Base-by-base conservation (phyloP, 805 yeast species). In the Yamadazyma scolyti region DNA sequence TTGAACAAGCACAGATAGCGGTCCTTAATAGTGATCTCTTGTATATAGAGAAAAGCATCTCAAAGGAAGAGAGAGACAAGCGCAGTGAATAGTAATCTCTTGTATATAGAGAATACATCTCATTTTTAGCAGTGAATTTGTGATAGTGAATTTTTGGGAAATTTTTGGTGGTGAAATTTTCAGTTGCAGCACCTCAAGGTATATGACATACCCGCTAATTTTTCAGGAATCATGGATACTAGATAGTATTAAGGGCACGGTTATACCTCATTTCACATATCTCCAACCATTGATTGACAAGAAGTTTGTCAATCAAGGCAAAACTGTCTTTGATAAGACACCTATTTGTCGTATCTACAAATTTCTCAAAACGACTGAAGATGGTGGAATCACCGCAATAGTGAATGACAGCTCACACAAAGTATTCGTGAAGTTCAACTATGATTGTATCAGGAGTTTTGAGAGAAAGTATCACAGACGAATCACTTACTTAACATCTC, bases 371-470 rank as follows among this genome's bases (percentile, higher is more conserved):
- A 33, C 43, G 12, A 50, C 59, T 1, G 26, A 37, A 4, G 28
- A 36, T 14, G 51, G 54, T 15, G 57, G 47, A 12, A 28, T 63
- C 6, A 44, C 60, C 4, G 58, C 53, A 3, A 42, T 58, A 4
- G 33, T 62, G n/a, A 47, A 58, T 6, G 71, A 65, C 34, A 40
- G 52, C 4, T 40, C 47, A 3, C 57, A 58, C 36, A 50, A 48
- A 38, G 47, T 63, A 8, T 39, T 56, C 8, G 66, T 52, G 1
- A 33, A 43, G 3, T 53, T 65, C 36, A 54, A 58, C 2, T 50
- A 43, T 24, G 46, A 50, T 0, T 47, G 61, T 1, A 46, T 61
- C 3, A 37, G 47, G 6, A 26, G 37, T 15, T 60, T 57, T 37
- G 73, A 68, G 37, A 39, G 41, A 19, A 34, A 32, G 12, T 45